Conservation (phyloP, 768 basidiomycete species). For the Tricholoma sp. region DNA sequence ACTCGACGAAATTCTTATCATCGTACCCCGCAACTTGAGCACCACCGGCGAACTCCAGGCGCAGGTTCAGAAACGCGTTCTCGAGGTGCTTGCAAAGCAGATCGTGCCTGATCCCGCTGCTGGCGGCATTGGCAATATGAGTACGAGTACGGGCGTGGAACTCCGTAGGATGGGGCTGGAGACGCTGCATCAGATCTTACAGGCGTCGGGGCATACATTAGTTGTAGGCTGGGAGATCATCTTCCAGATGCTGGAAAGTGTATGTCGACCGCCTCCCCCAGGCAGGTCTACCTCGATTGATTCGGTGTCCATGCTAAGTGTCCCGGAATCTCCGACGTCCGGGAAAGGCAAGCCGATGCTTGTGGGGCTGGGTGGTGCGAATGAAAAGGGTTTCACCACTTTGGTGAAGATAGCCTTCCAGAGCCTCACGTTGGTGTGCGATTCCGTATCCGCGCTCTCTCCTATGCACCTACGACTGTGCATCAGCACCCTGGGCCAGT, state of each 20-base stretch:
- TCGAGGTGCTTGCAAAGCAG: slow-evolving; percentile 82
- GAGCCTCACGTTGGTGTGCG: slow-evolving; percentile 89
- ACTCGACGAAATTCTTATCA: slow-evolving; percentile 75
- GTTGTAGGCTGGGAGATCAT: slow-evolving; percentile 92
- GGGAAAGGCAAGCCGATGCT: slow-evolving; percentile 35
- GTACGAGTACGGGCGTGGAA: slow-evolving; percentile 56
- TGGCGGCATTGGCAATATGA: slow-evolving; percentile 17
- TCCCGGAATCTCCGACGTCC: slow-evolving; percentile 32
- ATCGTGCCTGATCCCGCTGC: slow-evolving; percentile 47
- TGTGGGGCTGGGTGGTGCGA: slow-evolving; percentile 50
- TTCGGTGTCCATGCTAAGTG: slow-evolving; percentile 33
- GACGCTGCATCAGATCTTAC: slow-evolving; percentile 84
- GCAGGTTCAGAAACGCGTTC: slow-evolving; percentile 72
- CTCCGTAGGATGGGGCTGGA: slow-evolving; percentile 85
- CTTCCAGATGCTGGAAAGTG: slow-evolving; percentile 87
- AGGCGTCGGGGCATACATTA: slow-evolving; percentile 87
- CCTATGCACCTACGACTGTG: slow-evolving; percentile 80
- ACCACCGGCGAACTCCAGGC: slow-evolving; percentile 58
- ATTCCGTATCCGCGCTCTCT: slow-evolving; percentile 80
- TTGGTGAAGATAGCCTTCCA: slow-evolving; percentile 93
- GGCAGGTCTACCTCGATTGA: slow-evolving; percentile 32
- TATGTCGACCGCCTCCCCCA: slow-evolving; percentile 57
- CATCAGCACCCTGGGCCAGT: slow-evolving; percentile 86
- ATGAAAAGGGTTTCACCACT: slow-evolving; percentile 64
- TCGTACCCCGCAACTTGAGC: slow-evolving; percentile 68